Conservation (phyloP, 495 filamentous ascomycete genomes). For the Neurospora sp. region DNA sequence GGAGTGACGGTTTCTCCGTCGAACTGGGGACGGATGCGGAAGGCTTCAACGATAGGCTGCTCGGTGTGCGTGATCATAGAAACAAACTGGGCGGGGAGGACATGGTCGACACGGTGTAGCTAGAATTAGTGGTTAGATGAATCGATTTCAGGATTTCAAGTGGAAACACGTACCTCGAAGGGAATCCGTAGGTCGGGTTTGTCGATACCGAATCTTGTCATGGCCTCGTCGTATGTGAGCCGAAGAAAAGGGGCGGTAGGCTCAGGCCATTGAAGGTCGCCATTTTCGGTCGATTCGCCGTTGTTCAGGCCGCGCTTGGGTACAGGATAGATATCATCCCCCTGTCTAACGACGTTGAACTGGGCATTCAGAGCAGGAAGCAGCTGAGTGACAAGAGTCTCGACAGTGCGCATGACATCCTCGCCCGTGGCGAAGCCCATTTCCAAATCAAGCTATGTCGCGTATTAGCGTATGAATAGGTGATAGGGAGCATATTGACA, state of each 20-base stretch:
- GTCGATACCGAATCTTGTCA: constrained; percentile 75
- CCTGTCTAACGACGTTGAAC: constrained; percentile 8
- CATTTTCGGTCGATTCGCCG: background rate
- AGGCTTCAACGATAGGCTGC: constrained; percentile 60
- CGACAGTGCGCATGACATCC: constrained; percentile 63
- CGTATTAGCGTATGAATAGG: constrained; percentile 4
- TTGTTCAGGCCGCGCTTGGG: constrained; percentile 1
- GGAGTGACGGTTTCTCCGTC: constrained; percentile 12
- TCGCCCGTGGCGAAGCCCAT: constrained; percentile 71
- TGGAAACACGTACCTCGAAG: constrained; percentile 28
- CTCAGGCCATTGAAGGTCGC: constrained; percentile 5
- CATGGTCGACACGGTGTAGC: constrained; percentile 52
- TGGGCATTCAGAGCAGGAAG: constrained; percentile 40
- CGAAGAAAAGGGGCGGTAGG: constrained; percentile 11
- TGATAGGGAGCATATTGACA: background rate
- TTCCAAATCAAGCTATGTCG: constrained; percentile 71
- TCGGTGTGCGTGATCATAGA: constrained; percentile 56
- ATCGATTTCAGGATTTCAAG: background rate
- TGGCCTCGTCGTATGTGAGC: constrained; percentile 67
- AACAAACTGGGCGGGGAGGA: constrained; percentile 56
- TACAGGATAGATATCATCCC: constrained; percentile 19
- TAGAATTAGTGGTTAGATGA: constrained; percentile 27
- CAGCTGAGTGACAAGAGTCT: constrained; percentile 51
- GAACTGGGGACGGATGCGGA: constrained; percentile 45
- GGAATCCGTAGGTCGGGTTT: constrained; percentile 76